phyloP scores from a whole-genome alignment of 768 basidiomycete genomes.

The Phylloporus rhodoxanthus region DNA sequence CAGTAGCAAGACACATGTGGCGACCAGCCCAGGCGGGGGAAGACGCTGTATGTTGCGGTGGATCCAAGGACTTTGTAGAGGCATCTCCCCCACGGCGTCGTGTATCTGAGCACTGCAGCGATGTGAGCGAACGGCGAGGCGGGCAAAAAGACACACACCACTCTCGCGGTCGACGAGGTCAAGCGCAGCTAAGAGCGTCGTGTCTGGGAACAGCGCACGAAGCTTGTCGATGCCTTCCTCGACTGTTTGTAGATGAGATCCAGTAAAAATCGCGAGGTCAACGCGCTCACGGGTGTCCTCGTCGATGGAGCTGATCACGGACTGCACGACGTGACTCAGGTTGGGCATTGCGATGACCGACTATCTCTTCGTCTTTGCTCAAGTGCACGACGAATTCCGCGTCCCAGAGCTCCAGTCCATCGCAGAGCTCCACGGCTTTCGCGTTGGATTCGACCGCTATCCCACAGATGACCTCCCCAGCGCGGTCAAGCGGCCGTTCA shows the following conservation, averaged over 20 bases:
- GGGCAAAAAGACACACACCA: constrained; percentile 38
- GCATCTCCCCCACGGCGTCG: constrained; percentile 48
- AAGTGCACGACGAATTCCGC: constrained; percentile 75
- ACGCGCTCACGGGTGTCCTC: constrained; percentile 28
- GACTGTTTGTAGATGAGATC: constrained; percentile 22
- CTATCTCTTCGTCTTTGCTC: constrained; percentile 74
- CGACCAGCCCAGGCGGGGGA: constrained; percentile 41
- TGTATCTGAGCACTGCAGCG: constrained; percentile 54
- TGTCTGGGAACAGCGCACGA: constrained; percentile 54
- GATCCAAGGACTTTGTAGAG: constrained; percentile 69
- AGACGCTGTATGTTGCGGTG: constrained; percentile 55
- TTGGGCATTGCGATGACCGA: constrained; percentile 10
- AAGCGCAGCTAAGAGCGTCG: constrained; percentile 60
- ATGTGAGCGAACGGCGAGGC: background rate
- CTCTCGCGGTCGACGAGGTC: constrained; percentile 70
- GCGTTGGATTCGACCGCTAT: constrained; percentile 41
- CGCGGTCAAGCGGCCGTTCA: constrained; percentile 54
- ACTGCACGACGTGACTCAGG: constrained; percentile 25
- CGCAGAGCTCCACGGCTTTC: constrained; percentile 67
- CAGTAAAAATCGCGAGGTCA: background rate
- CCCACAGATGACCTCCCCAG: constrained; percentile 44
- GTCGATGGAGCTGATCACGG: constrained; percentile 30
- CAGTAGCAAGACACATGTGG: constrained; percentile 51
- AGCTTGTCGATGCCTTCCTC: constrained; percentile 56
- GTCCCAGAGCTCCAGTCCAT: constrained; percentile 78